Evolutionary conservation across 352 stramenopile genomes (phyloP), one percentile per base, ranked within the genome.

Genomic region (Globisporangium cylindrosporum): DNA sequence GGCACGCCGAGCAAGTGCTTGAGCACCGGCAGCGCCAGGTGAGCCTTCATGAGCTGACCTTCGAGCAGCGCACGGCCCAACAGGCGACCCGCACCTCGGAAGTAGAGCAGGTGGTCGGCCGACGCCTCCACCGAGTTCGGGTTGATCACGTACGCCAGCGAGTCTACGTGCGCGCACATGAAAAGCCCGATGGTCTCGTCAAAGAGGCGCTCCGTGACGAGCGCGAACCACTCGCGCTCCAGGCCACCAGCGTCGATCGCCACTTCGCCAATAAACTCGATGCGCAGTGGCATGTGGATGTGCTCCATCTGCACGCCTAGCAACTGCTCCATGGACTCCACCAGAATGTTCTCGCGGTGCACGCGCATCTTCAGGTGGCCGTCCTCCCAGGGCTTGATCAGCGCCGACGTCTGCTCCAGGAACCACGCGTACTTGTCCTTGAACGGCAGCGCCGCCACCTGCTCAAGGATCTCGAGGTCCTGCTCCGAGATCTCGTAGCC

Each of bases 31-130:
- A 95, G 70, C 24, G 89, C 87, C 69, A 98, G 72, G 66, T 92
- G 88, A 15, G 86, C 89, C 59, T 86, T 88, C 73, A 97, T 89
- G 61, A 96, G 71, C 70, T 98, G 98, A 1, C 97, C 97, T 78
- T 99, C 98, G 12, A 98, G 82, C 41, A 99, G 74, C 34, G 97
- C 97, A 69, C 98, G 98, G 32, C 96, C 97, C 67, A 99, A 77
- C 10, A 99, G 79, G 7, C 97, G 85, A 2, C 96, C 97, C 0
- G 97, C 85, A 65, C 98, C 98, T 59, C 97, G 93, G 77, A 99
- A 99, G 80, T 99, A 99, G n/a, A 98, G 78, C 66, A 99, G 73
- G 74, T 99, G 97, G 70, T 99, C 88, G 1, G 97, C 94, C 67
- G 84, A 92, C 1, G 86, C 86, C 61, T 94, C 82, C 10, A 90